Base-by-base conservation (phyloP, 306 rosid genomes). In the Acmispon strigosus region DNA sequence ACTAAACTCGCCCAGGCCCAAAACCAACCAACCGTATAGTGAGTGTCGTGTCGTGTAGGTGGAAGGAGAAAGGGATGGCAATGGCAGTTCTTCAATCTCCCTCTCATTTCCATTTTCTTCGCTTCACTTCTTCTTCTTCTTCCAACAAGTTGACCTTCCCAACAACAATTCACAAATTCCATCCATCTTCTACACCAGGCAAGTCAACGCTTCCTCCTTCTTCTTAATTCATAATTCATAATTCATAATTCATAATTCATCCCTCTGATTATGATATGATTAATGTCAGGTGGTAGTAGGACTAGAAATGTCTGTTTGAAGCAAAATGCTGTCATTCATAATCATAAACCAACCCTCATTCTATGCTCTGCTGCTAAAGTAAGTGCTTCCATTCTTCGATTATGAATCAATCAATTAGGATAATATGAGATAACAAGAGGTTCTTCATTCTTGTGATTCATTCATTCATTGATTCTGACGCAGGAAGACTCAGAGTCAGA, bases 311-410 rank as follows among this genome's bases (percentile, higher is more conserved):
- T 58, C 14, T 5, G 16, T 29, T 59, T 49, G 2, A 59, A 37
- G 27, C 61, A 15, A 20, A 49, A 36, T 61, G 29, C 15, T 34
- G 41, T 27, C 53, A 7, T 32, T 34, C 29, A 34, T 13, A n/a
- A n/a, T n/a, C n/a, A n/a, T n/a, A 66, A 57, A 8, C 52, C 79
- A 19, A 60, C 18, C 2, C 5, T 66, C 2, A 58, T 8, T 42
- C 20, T 16, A 8, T 67, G 79, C 71, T 73, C 72, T 52, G 19
- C 72, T 52, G 19, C 53, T 1, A 29, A 66, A 50, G 79, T 59
- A 59, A 73, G 43, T 27, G 34, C 56, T 74, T 34, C 22, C 14
- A 18, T 3, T 55, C 61, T 27, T 27, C 32, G 32, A 27, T n/a
- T n/a, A n/a, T n/a, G 14, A 48, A 47, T 47, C 6, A 47, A 2